Evolutionary conservation across 805 yeast species (phyloP).

Genomic region (Metschnikowia continentalis): DNA sequence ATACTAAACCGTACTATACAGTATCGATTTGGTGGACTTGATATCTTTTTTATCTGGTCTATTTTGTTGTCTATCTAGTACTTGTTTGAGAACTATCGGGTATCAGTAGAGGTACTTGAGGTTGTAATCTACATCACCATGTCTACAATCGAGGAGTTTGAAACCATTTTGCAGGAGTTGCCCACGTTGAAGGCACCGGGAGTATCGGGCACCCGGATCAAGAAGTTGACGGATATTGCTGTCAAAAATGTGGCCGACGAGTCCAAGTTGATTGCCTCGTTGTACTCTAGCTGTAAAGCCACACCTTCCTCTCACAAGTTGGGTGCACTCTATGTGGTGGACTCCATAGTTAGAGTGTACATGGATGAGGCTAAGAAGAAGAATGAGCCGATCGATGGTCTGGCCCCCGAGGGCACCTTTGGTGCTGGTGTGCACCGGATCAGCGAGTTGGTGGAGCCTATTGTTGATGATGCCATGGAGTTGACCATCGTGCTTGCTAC

Average conservation of each 20-base stretch:
- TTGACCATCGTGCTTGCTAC: conserved; percentile 51
- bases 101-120: conserved; percentile 4
- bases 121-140: conserved; percentile 16
- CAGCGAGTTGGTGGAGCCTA: conserved; percentile 57
- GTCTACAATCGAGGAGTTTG: conserved; percentile 46
- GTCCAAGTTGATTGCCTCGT: conserved; percentile 52
- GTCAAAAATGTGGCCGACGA: conserved; percentile 58
- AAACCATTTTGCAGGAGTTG: conserved; percentile 45
- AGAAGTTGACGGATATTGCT: conserved; percentile 76
- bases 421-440: conserved; percentile 70
- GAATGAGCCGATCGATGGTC: conserved; percentile 42
- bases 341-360: conserved; percentile 84
- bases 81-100: neutral
- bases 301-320: conserved; percentile 79
- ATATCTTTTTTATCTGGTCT: neutral
- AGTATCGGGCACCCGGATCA: conserved; percentile 92
- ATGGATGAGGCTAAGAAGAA: conserved; percentile 66
- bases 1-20: neutral
- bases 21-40: neutral
- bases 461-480: conserved; percentile 60
- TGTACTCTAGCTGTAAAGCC: conserved; percentile 64
- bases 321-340: conserved; percentile 87
- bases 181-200: conserved; percentile 76
- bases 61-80: neutral
- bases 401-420: conserved; percentile 64